Base-by-base conservation (phyloP, 352 stramenopile species). In the Peronospora belbahrii region DNA sequence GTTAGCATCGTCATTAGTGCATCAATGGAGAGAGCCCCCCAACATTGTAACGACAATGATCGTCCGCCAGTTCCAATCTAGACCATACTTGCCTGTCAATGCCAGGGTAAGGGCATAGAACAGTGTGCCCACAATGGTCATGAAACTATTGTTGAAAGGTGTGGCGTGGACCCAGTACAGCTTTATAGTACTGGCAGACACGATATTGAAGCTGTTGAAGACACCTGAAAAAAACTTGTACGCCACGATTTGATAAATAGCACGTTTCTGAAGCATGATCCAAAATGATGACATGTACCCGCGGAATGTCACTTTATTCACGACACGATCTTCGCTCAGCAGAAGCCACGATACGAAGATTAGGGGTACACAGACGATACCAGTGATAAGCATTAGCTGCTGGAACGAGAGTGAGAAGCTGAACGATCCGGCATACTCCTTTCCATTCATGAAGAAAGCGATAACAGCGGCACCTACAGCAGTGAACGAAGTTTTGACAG, bases 201-300 rank as follows among this genome's bases (percentile, higher is more conserved):
- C 68, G 17, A 70, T 74, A 45, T 74, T 82, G 55, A 85, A 76
- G 38, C 44, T 68, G 37, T 76, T 74, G 54, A 82, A 83, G 6
- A 81, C 60, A 2, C 54, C 62, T 1, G 67, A 73, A 52, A 82
- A 70, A 39, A 85, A 83, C 36, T 78, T 77, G 54, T 78, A 84
- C 18, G 60, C 60, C 25, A 65, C 65, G 31, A 85, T 66, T 22
- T 67, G 58, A 22, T 67, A 67, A 14, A 62, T 54, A 0, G 68
- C 65, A 5, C 72, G 64, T 42, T 65, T 39, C 37, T 82, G 66
- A 4, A 85, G 27, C 28, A 78, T 24, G 0, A 36, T 44, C 74
- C 74, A 85, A 33, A 85, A 79, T 1, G 44, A 51, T 11, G 34
- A 38, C 30, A 78, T 64, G 49, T 77, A 84, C 10, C 23, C 19